A percentile compares a stretch with the other conserved stretches of the same genome.
These are phyloP conservation scores for Colletotrichum sp. DNA, from an alignment of 2,329 filamentous ascomycete species.

Conservation along the genomic window DNA sequence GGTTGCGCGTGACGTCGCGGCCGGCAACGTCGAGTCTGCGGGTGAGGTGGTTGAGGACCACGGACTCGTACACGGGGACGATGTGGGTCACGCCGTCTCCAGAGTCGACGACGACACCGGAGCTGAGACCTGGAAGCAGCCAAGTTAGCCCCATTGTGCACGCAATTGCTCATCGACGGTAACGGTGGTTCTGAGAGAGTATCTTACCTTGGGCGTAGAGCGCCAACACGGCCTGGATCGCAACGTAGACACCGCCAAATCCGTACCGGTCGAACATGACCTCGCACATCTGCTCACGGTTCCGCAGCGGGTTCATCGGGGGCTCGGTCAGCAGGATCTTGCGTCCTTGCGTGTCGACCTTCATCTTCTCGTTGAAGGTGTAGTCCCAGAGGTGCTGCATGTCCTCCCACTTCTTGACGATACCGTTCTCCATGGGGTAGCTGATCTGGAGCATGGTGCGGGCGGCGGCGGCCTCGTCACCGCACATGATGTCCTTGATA, in stretches of 20 bases:
- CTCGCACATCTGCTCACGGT: constrained; percentile 97
- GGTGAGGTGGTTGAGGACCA: constrained; percentile 96
- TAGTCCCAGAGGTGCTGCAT: constrained; percentile 99
- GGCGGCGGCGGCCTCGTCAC: constrained; percentile 94
- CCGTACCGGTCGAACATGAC: constrained; percentile 99
- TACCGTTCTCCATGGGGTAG: constrained; percentile 99
- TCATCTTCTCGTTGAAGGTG: constrained; percentile 97
- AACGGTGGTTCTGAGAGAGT: not conserved
- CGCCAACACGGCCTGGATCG: constrained; percentile 95
- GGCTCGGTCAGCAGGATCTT: constrained; percentile 98
- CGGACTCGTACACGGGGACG: constrained; percentile 97
- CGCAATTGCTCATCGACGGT: not conserved
- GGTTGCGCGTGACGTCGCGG: constrained; percentile 96
- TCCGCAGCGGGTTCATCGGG: constrained; percentile 96
- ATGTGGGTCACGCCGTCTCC: constrained; percentile 99
- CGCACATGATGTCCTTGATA: constrained; percentile 99
- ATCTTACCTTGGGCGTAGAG: constrained; percentile 89
- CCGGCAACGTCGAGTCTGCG: constrained; percentile 93
- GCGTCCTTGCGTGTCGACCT: constrained; percentile 85
- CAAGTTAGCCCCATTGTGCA: not conserved
- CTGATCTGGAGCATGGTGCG: constrained; percentile 98
- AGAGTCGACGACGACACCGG: constrained; percentile 97
- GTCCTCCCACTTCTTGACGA: constrained; percentile 99
- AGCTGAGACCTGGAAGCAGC: constrained; percentile 71
- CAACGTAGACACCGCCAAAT: constrained; percentile 97